A percentile compares a stretch with the other conserved stretches of the same genome.
Evolutionary conservation across 1,284 basidiomycete genomes (phyloP).

Genomic region (Ustilago vetiveriae): DNA sequence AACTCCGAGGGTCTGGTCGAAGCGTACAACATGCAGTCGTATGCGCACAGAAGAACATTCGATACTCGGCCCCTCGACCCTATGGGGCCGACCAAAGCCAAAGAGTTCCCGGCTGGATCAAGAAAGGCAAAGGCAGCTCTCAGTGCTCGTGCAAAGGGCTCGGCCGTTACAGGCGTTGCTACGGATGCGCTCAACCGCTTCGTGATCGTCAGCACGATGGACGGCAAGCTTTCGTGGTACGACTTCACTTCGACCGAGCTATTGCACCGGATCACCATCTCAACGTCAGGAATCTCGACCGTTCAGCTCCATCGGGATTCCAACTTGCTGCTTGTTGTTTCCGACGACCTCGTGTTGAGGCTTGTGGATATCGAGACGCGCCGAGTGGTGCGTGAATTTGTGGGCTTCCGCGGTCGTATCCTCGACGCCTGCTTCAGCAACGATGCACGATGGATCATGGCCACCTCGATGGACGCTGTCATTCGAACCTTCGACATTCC

Average conservation of each 20-base stretch:
- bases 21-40: slow-evolving; percentile 76
- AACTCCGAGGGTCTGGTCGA: slow-evolving; percentile 59
- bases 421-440: slow-evolving; percentile 76
- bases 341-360: slow-evolving; percentile 85
- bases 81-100: slow-evolving; percentile 19
- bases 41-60: slow-evolving; percentile 78
- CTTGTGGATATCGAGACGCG: slow-evolving; percentile 91
- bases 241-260: slow-evolving; percentile 87
- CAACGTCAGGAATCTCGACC: slow-evolving; percentile 78
- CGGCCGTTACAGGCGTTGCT: slow-evolving; percentile 76
- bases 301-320: slow-evolving; percentile 84
- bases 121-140: slow-evolving; percentile 33
- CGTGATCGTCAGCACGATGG: slow-evolving; percentile 83
- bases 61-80: slow-evolving; percentile 47
- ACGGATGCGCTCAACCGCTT: slow-evolving; percentile 85
- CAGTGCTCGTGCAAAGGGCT: slow-evolving; percentile 31
- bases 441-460: slow-evolving; percentile 91
- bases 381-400: slow-evolving; percentile 84
- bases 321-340: slow-evolving; percentile 82
- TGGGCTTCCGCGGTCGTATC: slow-evolving; percentile 56
- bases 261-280: slow-evolving; percentile 73
- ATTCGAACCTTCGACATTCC: slow-evolving; percentile 97
- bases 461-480: slow-evolving; percentile 86
- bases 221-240: slow-evolving; percentile 90
- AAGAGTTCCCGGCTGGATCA: slow-evolving; percentile 33